These are phyloP conservation scores for Aspergillus indologenus DNA, from an alignment of 495 filamentous ascomycete species.

Conservation along the genomic window DNA sequence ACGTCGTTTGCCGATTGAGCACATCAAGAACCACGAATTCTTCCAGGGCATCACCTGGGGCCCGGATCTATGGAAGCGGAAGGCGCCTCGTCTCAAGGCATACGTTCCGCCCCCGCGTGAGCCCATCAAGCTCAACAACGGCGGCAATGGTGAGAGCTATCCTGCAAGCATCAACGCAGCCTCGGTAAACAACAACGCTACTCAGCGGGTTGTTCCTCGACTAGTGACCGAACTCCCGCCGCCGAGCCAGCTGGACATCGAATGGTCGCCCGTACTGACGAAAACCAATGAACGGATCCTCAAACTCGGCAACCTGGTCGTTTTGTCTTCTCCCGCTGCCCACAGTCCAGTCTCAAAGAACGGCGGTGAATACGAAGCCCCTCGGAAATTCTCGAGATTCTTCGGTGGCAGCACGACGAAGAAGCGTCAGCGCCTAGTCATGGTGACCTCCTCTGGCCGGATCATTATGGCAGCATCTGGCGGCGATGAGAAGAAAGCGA, in stretches of 20 bases:
- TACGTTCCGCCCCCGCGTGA: constrained; percentile 80
- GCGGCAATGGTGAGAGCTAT: constrained; percentile 36
- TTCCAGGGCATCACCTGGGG: constrained; percentile 91
- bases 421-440: constrained; percentile 87
- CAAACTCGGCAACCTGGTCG: constrained; percentile 86
- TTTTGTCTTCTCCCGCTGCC: constrained; percentile 68
- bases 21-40: constrained; percentile 96
- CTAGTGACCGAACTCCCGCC: constrained; percentile 95
- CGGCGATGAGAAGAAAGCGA: constrained; percentile 93
- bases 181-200: constrained; percentile 42
- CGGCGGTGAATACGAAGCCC: constrained; percentile 57
- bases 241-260: constrained; percentile 94
- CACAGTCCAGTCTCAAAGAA: constrained; percentile 66
- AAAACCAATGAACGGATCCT: constrained; percentile 89
- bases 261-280: constrained; percentile 96
- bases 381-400: constrained; percentile 87
- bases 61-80: constrained; percentile 81
- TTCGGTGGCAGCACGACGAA: constrained; percentile 89
- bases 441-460: constrained; percentile 88
- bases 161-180: constrained; percentile 51
- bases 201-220: constrained; percentile 61
- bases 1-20: constrained; percentile 85
- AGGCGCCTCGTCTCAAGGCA: constrained; percentile 82
- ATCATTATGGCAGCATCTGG: constrained; percentile 89
- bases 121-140: constrained; percentile 78